These are phyloP conservation scores for Fusarium haematococcum DNA, from an alignment of 2,329 filamentous ascomycete species.

Conservation along the genomic window DNA sequence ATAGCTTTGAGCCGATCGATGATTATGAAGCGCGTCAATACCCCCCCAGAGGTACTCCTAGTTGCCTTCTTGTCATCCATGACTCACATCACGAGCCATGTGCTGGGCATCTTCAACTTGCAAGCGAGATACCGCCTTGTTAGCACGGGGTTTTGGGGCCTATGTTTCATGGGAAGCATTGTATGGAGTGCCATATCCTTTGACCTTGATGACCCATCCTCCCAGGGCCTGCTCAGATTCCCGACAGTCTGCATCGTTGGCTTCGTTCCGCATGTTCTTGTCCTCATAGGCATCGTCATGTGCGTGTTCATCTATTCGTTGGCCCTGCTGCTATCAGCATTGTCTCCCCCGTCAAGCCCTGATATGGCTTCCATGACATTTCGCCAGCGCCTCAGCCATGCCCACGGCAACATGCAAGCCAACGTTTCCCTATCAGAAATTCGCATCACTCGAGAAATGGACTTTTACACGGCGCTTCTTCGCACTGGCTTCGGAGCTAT, in stretches of 20 bases:
- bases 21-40: conserved; percentile 85
- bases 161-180: conserved; percentile 90
- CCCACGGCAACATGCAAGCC: conserved; percentile 91
- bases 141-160: conserved; percentile 89
- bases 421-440: conserved; percentile 87
- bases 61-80: conserved; percentile 89
- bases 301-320: conserved; percentile 83
- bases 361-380: conserved; percentile 54
- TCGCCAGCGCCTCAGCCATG: conserved; percentile 72
- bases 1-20: conserved; percentile 70
- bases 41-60: conserved; percentile 87
- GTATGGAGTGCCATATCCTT: conserved; percentile 78
- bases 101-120: conserved; percentile 82
- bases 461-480: conserved; percentile 93
- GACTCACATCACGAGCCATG: conserved; percentile 87
- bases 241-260: conserved; percentile 95
- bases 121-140: conserved; percentile 84
- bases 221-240: conserved; percentile 81
- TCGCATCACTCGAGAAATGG: conserved; percentile 85
- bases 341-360: conserved; percentile 47
- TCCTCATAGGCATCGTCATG: conserved; percentile 80
- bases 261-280: conserved; percentile 93
- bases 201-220: conserved; percentile 68
- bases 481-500: conserved; percentile 89
- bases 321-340: conserved; percentile 80